Evolutionary conservation across 345 rosid species (phyloP), one percentile per base, ranked within the genome.

Genomic region (Populus ilicifolia): DNA sequence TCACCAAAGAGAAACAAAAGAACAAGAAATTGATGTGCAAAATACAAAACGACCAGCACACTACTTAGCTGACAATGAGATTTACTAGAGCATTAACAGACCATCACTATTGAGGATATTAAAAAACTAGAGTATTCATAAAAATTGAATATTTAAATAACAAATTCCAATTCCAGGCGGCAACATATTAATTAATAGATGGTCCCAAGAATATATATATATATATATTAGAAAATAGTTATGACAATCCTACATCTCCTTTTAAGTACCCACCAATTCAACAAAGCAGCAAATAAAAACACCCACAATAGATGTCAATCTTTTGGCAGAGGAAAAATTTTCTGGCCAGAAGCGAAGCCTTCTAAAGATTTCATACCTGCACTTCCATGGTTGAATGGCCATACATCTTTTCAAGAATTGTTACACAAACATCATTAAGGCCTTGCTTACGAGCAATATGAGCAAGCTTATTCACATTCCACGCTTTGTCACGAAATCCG

Each of bases 351-450:
- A 17, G 41, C 23, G 29, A 30, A 50, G 17, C 27, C 43, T 77
- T 25, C n/a, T 9, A 23, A 23, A 14, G 59, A 67, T 27, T 39
- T 23, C 43, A 33, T 90, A 96, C 99, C 99, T 95, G 99, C 23
- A 96, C 97, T 87, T 96, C 98, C 99, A 96, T 96, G 77, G 98
- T 91, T 54, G 97, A 88, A 82, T 96, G 98, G 71, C 97, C 98
- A 84, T 96, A 92, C 97, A 96, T 91, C 91, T 96, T 96, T 35
- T 96, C 98, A 78, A 96, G 97, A 78, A 93, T 87, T 48, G 87
- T 83, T 70, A 93, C 95, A 77, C 99, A 96, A 81, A 93, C 97
- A 87, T 96, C 97, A 82, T 89, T 80, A 85, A 96, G 98, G 67
- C 98, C 98, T 83, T 96, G 99, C 85, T 91, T 96, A 77, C 97